Evolutionary conservation across 164 flowering plant genomes (phyloP), one percentile per base, ranked within the genome.

Genomic region (Stephania cephalantha): DNA sequence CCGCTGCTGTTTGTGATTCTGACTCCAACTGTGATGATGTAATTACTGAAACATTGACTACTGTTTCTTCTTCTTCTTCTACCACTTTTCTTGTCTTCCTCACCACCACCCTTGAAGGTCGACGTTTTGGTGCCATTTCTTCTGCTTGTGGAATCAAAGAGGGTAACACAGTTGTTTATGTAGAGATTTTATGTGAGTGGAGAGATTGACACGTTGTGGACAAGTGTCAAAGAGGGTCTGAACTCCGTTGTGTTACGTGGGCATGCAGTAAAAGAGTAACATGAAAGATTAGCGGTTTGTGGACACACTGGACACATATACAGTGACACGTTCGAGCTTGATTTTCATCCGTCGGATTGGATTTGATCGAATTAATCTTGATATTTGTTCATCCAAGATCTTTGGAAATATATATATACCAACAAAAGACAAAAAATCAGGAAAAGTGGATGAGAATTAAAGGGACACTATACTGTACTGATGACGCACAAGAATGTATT

Each of bases 51-150:
- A 87, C 82, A 71, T 80, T 22, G 11, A 86, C 80, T 0, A 86
- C 80, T 0, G 84, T 85, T 73, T 84, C 81, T 74, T 80, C 20
- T 74, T 80, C 20, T 76, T 84, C 82, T 74, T 80, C 18, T 12
- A 85, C 83, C 5, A 84, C 80, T 74, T 80, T 83, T 78, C 30
- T 85, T 11, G 85, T 83, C 79, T 30, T 85, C 68, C 46, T 82
- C 75, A 79, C 77, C 18, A 76, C 42, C 42, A 35, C 4, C 1
- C 42, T 35, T 35, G 42, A 35, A 35, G 42, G 42, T 25, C 25
- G 25, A 8, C 83, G 78, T 84, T 82, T 85, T 44, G 88, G 87
- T 50, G 87, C 84, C 88, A 86, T 88, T 53, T 29, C 63, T 55
- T 10, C 17, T 11, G 15, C 15, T 55, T 17, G 15, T 9, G 15